Conservation (phyloP, 2,329 filamentous ascomycete species). For the Claviceps digitariae region DNA sequence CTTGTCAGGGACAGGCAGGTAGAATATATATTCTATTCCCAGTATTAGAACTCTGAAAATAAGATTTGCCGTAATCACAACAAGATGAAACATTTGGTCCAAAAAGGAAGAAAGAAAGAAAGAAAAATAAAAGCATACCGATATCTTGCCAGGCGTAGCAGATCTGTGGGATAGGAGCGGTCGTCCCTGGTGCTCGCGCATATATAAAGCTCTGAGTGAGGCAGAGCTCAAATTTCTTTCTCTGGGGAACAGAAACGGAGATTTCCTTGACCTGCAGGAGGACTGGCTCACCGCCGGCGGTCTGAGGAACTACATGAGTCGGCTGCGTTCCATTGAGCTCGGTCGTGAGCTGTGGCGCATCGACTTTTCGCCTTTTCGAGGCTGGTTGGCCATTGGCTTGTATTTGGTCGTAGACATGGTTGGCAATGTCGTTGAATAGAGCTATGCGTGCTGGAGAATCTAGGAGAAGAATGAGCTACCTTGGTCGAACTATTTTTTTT, state of each 20-base stretch:
- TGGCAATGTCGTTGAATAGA: conserved; percentile 44
- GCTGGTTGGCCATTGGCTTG: conserved; percentile 29
- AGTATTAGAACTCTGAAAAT: conserved; percentile 6
- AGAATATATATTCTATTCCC: conserved; percentile 44
- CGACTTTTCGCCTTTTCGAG: conserved; percentile 39
- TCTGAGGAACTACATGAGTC: conserved; percentile 5
- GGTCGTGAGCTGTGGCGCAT: conserved; percentile 21
- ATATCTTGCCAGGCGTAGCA: conserved; percentile 49
- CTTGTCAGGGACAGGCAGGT: conserved; percentile 52
- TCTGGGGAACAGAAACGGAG: conserved; percentile 51
- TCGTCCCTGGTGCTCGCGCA: conserved; percentile 37
- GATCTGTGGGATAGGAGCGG: conserved; percentile 37
- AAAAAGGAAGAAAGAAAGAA: too few species aligned
- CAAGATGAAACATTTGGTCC: too few species aligned
- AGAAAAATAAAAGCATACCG: too few species aligned
- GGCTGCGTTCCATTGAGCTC: conserved; percentile 8
- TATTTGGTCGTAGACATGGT: conserved; percentile 34
- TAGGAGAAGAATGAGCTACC: conserved; percentile 11
- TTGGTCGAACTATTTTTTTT: not conserved
- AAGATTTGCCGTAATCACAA: not conserved
- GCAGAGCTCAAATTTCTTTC: conserved; percentile 55
- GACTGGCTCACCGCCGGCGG: conserved; percentile 35
- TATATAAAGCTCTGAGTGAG: conserved; percentile 48
- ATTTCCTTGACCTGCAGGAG: conserved; percentile 52
- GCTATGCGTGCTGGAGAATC: conserved; percentile 35